Conservation (phyloP, 495 filamentous ascomycete genomes). For the Talaromyces adpressus region DNA sequence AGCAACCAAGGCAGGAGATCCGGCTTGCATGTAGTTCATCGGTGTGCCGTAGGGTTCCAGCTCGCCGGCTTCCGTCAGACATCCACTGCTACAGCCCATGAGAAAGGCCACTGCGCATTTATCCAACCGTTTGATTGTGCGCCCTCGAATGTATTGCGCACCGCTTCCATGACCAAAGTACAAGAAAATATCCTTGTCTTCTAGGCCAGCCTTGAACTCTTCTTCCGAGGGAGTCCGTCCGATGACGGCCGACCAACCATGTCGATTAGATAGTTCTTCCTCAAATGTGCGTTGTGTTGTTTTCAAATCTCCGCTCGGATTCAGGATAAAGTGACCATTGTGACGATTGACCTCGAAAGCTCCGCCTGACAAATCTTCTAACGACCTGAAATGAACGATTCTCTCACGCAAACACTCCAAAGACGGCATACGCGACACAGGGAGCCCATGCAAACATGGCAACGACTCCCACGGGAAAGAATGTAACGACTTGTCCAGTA, state of each 20-base stretch:
- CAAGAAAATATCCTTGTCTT: conserved; percentile 59
- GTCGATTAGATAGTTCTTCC: conserved; percentile 46
- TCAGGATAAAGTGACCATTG: conserved; percentile 78
- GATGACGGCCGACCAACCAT: conserved; percentile 58
- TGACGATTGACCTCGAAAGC: conserved; percentile 49
- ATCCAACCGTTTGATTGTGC: conserved; percentile 69
- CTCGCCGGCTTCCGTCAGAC: conserved; percentile 70
- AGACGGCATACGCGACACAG: conserved; percentile 79
- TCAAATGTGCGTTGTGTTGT: conserved; percentile 74
- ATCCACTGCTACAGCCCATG: conserved; percentile 84
- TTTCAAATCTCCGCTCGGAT: conserved; percentile 73
- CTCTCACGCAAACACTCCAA: conserved; percentile 69
- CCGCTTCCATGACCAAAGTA: conserved; percentile 97
- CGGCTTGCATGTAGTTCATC: conserved; percentile 85
- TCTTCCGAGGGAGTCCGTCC: conserved; percentile 64
- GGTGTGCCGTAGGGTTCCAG: conserved; percentile 85
- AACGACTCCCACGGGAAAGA: conserved; percentile 94
- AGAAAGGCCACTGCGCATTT: conserved; percentile 75
- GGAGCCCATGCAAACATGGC: conserved; percentile 71
- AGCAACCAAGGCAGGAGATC: conserved; percentile 73
- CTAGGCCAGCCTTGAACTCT: conserved; percentile 61
- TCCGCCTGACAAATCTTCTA: conserved; percentile 12
- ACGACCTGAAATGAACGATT: conserved; percentile 45
- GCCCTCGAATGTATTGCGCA: conserved; percentile 82
- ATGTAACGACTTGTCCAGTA: conserved; percentile 89